Base-by-base conservation (phyloP, 345 rosid species). In the Sisymbrium irio region DNA sequence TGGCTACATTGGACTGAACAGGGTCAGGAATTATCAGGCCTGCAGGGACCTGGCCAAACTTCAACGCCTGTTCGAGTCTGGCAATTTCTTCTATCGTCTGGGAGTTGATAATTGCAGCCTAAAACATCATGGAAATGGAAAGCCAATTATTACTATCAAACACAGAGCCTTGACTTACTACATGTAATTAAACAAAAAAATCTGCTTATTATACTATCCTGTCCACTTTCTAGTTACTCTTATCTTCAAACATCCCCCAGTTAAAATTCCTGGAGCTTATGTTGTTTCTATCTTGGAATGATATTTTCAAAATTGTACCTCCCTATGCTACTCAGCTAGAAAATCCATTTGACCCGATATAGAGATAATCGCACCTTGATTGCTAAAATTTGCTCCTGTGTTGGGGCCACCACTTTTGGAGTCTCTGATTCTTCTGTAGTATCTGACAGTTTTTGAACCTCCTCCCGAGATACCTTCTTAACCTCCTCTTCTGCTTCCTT, bases 31-130 rank as follows among this genome's bases (percentile, higher is more conserved):
- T 81, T 68, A 80, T 66, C 60, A 95, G 78, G 74, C 91, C 98
- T 36, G 91, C 90, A 19, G 99, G 99, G 79, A 95, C 83, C 83
- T 87, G 98, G 27, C 99, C 99, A 1, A 96, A 85, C 88, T 83
- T 84, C 82, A 95, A 69, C 70, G 97, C 99, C 98, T 92, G 84
- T 75, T 96, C 99, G 7, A 96, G 98, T 83, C 98, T 84, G 46
- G 97, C 96, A 79, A 96, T 97, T 85, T 96, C 99, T 85, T 96
- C 98, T 56, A 96, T 88, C 53, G 98, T 96, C 89, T 96, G 97
- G 35, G 99, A 92, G 77, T 92, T 96, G 75, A 92, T 90, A 79
- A 96, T 96, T 60, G 99, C 99, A 67, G 99, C 97, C 98, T 96
- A 91, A 14, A 82, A 83, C 13, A 70, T 37, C 76, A 70, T 13